Percentiles rank a stretch among this genome's conserved stretches.
These are phyloP conservation scores for Stephanodiscus minutulus DNA, from an alignment of 108 stramenopile species.

Conservation along the genomic window DNA sequence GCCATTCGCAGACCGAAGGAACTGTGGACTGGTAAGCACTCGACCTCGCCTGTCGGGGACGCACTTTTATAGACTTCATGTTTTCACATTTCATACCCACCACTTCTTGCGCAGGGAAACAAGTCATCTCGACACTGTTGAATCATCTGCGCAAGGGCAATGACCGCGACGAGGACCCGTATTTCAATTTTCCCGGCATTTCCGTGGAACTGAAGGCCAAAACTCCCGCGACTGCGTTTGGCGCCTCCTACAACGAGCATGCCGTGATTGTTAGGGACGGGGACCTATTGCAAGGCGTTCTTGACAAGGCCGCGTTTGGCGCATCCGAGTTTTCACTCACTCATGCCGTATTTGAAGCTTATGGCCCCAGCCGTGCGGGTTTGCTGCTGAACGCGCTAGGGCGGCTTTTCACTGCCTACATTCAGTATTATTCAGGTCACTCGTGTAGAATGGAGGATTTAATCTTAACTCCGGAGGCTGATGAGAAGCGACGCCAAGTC, in stretches of 20 bases:
- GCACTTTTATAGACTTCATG: too few species aligned
- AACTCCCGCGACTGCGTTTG: conserved; percentile 89
- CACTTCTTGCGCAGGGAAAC: conserved; percentile 52
- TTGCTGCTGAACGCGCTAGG: conserved; percentile 89
- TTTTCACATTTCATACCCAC: neutral
- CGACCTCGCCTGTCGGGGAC: neutral
- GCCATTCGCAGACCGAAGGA: conserved; percentile 91
- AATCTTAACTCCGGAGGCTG: conserved; percentile 85
- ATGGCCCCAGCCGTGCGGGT: conserved; percentile 91
- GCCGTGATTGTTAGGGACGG: conserved; percentile 90
- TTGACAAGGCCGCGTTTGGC: conserved; percentile 98
- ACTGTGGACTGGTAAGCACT: conserved; percentile 89
- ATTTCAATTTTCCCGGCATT: conserved; percentile 70
- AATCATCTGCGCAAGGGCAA: conserved; percentile 83
- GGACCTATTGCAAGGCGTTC: conserved; percentile 91
- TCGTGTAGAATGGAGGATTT: conserved; percentile 98
- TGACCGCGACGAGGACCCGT: conserved; percentile 63
- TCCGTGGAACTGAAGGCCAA: conserved; percentile 93
- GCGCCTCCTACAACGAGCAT: conserved; percentile 88
- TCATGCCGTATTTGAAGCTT: conserved; percentile 96
- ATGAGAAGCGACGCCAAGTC: conserved; percentile 67
- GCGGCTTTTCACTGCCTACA: conserved; percentile 93
- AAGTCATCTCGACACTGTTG: conserved; percentile 91
- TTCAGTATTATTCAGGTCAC: conserved; percentile 95
- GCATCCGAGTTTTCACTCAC: conserved; percentile 91